Evolutionary conservation across 352 stramenopile species (phyloP).

Genomic region (Phytopythium boreale): DNA sequence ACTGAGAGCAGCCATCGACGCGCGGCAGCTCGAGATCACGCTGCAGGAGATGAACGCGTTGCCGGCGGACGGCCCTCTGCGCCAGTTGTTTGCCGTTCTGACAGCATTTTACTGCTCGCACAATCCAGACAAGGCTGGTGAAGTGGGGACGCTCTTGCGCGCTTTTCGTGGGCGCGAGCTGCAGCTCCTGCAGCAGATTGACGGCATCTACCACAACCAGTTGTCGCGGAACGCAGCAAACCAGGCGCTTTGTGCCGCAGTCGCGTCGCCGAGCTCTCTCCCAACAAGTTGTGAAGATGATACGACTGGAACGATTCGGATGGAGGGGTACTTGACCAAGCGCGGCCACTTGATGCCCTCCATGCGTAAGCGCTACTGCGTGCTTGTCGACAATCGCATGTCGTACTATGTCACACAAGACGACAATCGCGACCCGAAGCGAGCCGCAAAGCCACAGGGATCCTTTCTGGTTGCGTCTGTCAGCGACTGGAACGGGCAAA

Average conservation of each 20-base stretch:
- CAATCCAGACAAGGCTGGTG: constrained; percentile 78
- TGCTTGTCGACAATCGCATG: constrained; percentile 48
- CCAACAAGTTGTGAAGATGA: constrained; percentile 1
- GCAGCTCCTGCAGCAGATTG: constrained; percentile 52
- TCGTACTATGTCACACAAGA: constrained; percentile 70
- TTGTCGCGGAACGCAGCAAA: constrained; percentile 31
- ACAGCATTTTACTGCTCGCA: constrained; percentile 87
- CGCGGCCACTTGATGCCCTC: constrained; percentile 67
- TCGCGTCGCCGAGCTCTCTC: constrained; percentile 9
- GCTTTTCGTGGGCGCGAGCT: constrained; percentile 54
- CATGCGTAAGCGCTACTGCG: constrained; percentile 75
- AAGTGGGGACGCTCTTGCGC: constrained; percentile 66
- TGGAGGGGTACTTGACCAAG: constrained; percentile 79
- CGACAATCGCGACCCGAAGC: constrained; percentile 44
- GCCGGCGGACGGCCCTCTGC: constrained; percentile 7
- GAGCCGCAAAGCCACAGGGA: constrained; percentile 14
- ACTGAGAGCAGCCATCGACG: constrained; percentile 20
- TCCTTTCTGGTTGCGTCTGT: constrained; percentile 53
- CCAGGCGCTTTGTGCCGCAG: constrained; percentile 20
- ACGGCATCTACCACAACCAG: constrained; percentile 59
- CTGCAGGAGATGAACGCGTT: constrained; percentile 10
- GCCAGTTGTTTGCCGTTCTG: constrained; percentile 42
- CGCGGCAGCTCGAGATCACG: neutral
- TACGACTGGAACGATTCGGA: constrained; percentile 24
- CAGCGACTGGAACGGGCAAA: constrained; percentile 72